phyloP scores from a whole-genome alignment of 164 flowering plant species.

The Platanus orientalis region DNA sequence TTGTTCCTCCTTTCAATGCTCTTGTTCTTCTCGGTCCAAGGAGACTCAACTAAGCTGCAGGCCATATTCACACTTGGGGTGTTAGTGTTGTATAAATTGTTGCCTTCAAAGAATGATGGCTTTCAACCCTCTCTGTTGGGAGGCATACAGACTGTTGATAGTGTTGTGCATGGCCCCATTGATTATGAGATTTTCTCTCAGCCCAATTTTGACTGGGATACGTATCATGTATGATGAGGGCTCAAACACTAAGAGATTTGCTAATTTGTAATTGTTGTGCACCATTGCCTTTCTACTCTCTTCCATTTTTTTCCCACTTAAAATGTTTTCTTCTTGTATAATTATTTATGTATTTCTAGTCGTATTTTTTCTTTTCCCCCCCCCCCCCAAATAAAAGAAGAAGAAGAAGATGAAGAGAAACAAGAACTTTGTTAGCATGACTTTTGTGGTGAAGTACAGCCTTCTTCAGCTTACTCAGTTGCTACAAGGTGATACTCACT shows the following conservation, averaged over 20 bases:
- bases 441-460: too few species aligned
- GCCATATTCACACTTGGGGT: conserved; percentile 86
- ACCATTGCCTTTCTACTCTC: neutral
- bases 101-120: conserved; percentile 67
- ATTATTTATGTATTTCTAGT: neutral
- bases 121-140: conserved; percentile 67
- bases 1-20: conserved; percentile 87
- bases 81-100: conserved; percentile 67
- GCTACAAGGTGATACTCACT: too few species aligned
- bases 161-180: conserved; percentile 63
- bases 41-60: conserved; percentile 89
- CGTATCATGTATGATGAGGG: conserved; percentile 39
- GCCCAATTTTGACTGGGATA: conserved; percentile 95
- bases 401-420: too few species aligned
- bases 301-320: neutral
- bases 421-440: too few species aligned
- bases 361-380: too few species aligned
- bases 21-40: conserved; percentile 80
- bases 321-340: neutral
- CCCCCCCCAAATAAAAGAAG: too few species aligned
- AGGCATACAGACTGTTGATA: conserved; percentile 72
- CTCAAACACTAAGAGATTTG: neutral
- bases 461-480: too few species aligned
- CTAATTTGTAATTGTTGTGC: conserved; percentile 7
- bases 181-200: conserved; percentile 89